phyloP scores from a whole-genome alignment of 2,329 filamentous ascomycete species.

The Capronia coronata region DNA sequence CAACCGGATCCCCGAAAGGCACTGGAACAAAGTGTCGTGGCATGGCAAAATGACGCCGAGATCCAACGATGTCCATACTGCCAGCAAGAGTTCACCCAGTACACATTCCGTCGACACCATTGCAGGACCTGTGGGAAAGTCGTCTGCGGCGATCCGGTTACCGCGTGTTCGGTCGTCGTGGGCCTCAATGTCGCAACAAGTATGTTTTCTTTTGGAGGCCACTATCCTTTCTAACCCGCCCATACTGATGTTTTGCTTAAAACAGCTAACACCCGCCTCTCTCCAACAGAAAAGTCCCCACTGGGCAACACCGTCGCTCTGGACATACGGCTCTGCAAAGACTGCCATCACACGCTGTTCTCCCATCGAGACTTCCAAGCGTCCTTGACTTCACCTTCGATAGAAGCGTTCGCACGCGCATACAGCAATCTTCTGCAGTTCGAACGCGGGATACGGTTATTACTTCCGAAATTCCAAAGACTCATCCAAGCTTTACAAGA shows the following conservation, averaged over 20 bases:
- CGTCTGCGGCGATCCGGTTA: constrained; percentile 81
- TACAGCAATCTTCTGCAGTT: constrained; percentile 83
- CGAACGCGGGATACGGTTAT: constrained; percentile 72
- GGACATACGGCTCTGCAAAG: constrained; percentile 85
- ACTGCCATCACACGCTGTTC: constrained; percentile 69
- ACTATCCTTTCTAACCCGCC: background rate
- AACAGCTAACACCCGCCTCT: constrained; percentile 21
- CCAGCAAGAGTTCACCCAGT: constrained; percentile 88
- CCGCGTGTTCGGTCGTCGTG: constrained; percentile 77
- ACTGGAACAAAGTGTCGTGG: constrained; percentile 85
- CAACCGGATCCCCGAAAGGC: constrained; percentile 70
- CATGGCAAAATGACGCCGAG: constrained; percentile 84
- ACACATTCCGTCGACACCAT: constrained; percentile 89
- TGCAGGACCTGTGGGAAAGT: constrained; percentile 90
- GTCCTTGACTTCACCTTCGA: constrained; percentile 61
- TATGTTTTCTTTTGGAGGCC: constrained; percentile 39
- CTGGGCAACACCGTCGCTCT: constrained; percentile 53
- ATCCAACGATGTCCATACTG: constrained; percentile 86
- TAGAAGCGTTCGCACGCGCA: constrained; percentile 49
- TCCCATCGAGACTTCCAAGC: constrained; percentile 69
- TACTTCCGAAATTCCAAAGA: constrained; percentile 79
- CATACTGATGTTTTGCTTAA: constrained; percentile 21
- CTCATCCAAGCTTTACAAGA: constrained; percentile 67
- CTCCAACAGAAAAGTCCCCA: constrained; percentile 26
- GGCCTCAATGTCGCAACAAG: constrained; percentile 67